Evolutionary conservation across 768 basidiomycete genomes (phyloP).

Genomic region (Botryobasidium botryosum): DNA sequence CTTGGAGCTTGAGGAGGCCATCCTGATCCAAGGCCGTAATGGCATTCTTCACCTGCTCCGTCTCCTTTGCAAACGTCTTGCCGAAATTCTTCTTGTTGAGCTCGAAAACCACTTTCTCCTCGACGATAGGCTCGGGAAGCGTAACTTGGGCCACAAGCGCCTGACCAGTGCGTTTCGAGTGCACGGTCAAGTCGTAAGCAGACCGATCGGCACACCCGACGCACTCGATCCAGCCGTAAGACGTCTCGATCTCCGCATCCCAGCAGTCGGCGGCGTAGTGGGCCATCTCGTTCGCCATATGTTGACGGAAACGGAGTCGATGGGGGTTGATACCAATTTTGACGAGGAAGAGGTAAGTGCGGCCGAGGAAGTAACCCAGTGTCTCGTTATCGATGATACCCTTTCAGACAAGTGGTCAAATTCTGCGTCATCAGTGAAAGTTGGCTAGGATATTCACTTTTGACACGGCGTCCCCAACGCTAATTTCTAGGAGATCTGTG

Average conservation of each 20-base stretch:
- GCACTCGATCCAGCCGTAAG: constrained; percentile 93
- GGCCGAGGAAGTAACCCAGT: constrained; percentile 89
- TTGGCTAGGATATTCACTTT: too few relatives aligned
- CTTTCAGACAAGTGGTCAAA: too few relatives aligned
- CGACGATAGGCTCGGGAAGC: constrained; percentile 68
- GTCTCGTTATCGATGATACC: constrained; percentile 93
- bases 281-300: constrained; percentile 99
- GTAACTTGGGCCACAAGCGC: constrained; percentile 74
- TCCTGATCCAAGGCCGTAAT: constrained; percentile 53
- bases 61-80: constrained; percentile 75
- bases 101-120: constrained; percentile 60
- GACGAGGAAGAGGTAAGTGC: constrained; percentile 75
- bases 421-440: too few relatives aligned
- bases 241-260: constrained; percentile 96
- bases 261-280: constrained; percentile 99
- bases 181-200: constrained; percentile 89
- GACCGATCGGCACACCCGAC: constrained; percentile 98
- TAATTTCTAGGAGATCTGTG: constrained; percentile 45
- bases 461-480: constrained; percentile 84
- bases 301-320: constrained; percentile 86
- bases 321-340: constrained; percentile 78
- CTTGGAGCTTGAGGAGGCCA: constrained; percentile 45
- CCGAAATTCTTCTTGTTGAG: constrained; percentile 83
- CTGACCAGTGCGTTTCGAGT: constrained; percentile 67
- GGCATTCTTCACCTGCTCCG: constrained; percentile 42